Evolutionary conservation across 768 basidiomycete genomes (phyloP), one percentile per base, ranked within the genome.

Genomic region (Cystofilobasidium macerans): DNA sequence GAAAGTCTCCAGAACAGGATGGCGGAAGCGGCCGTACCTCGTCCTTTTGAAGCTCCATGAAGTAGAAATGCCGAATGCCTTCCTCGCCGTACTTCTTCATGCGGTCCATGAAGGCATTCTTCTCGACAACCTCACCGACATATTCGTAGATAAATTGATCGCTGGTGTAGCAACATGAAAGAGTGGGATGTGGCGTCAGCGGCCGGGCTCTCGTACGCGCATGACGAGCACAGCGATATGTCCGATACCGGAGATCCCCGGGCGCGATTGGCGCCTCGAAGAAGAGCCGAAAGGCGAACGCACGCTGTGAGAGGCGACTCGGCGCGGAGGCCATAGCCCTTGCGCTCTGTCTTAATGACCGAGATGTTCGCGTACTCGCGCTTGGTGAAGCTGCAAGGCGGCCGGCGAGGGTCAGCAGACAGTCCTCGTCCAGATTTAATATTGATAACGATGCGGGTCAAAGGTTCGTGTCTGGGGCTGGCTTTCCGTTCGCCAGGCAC

Each of bases 1-100:
- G 20, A 14, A 22, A 1, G 22, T 7, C 14, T 11, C 20, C 12
- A 40, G 62, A 40, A 56, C 9, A 32, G 35, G 20, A 36, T 20
- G 35, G 0, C 18, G 26, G 28, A 16, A 24, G 35, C 3, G n/a
- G n/a, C 11, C 24, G 36, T 70, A 91, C 93, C 82, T 98, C 92
- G 71, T 94, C 92, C 74, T 89, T 91, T 78, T 99, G 95, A 65
- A 99, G 77, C 88, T 94, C 93, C 95, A 98, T 99, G 75, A 99
- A 99, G 78, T 98, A 99, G 72, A 98, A 99, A 76, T 98, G 95
- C 61, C 83, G 81, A 70, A 97, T 91, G 22, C 94, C 94, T 74
- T 95, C 89, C 48, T 85, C 83, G 2, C 84, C 93, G 74, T 99
- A 99, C 12, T 86, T 86, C 43, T 87, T 83, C 90, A 99, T 97